Evolutionary conservation across 768 basidiomycete species (phyloP), one percentile per base, ranked within the genome.

Genomic region (Leucocoprinus birnbaumii): DNA sequence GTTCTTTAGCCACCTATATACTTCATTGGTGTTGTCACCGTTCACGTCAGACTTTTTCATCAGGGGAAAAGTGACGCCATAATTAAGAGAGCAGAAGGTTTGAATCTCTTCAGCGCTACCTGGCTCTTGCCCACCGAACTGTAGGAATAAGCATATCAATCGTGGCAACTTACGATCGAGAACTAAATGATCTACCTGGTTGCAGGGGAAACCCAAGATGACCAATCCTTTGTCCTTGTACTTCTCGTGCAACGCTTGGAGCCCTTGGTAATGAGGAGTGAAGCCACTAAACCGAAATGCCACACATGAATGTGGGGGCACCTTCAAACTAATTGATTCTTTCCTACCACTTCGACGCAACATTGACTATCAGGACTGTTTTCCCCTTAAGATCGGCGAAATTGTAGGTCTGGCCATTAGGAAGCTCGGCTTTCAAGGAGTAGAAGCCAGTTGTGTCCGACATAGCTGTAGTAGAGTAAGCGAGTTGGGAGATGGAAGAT

Each of bases 31-130:
- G 60, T 79, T 73, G 61, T 87, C 84, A 2, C 94, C 94, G 67
- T 97, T 98, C 38, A 97, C 95, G 49, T 97, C 91, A 18, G 88
- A 88, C 73, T 96, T 98, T 74, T 85, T 88, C 86, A 91, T 90
- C 48, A 98, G 71, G 10, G 91, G 91, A 77, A 96, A 96, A 6
- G 82, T 83, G 24, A 98, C 94, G 16, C 91, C 91, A 66, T 94
- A 86, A 75, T 94, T 96, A 58, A 83, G 63, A 48, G 80, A 73
- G 73, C 91, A 93, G 69, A 89, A 90, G 63, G 83, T 74, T 18
- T 75, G 77, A 61, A 95, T 88, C 41, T 80, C 79, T n/a, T 77
- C 78, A 62, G 95, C 92, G 27, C 80, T 76, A n/a, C 80, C 86
- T 0, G 93, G 93, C 63, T 95, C 93, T 71, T 95, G 93, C 0